Base-by-base conservation (phyloP, 192 early-diverging fungal genomes). In the Coemansia sp. region DNA sequence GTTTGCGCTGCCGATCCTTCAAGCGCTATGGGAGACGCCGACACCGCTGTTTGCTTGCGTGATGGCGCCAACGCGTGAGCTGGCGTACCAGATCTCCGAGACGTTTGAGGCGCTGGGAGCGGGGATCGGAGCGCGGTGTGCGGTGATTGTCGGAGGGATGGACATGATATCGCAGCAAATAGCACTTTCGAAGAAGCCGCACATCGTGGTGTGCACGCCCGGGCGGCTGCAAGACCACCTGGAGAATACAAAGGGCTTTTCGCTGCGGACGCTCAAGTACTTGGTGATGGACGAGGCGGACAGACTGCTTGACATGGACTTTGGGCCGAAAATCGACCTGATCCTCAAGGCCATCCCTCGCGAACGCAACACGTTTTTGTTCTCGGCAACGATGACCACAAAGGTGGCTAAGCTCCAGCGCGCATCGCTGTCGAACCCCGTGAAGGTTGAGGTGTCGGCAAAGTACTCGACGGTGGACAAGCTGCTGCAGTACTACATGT, bases 211-310 rank as follows among this genome's bases (percentile, higher is more conserved):
- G 48, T 95, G 94, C 73, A 99, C 97, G 3, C 97, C 97, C 12
- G 97, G 97, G 15, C 89, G 97, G 55, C 73, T 99, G 67, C 91
- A 95, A 60, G 97, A 98, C 75, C 97, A 98, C 70, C 76, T 99
- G 69, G 95, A 99, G 77, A 98, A 99, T 83, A 99, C 97, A 18
- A 99, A 99, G 70, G 97, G 97, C 21, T 99, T 99, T 70, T 92
- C 90, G 51, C 82, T 99, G 77, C 88, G 91, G 53, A 88, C 89
- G 39, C 77, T 99, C 18, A 97, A 97, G 80, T 97, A 95, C 73
- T 78, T 99, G 80, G 90, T 98, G 43, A 88, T 96, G 89, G 94
- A 95, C 66, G 95, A 96, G 84, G 94, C 95, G 1, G 94, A 96
- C 85, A 87, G 94, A 35, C 77, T 98, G 43, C 81, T 96, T 69